Evolutionary conservation across 139 green algal species (phyloP).

Genomic region (Tetradesmus lagerheimii): DNA sequence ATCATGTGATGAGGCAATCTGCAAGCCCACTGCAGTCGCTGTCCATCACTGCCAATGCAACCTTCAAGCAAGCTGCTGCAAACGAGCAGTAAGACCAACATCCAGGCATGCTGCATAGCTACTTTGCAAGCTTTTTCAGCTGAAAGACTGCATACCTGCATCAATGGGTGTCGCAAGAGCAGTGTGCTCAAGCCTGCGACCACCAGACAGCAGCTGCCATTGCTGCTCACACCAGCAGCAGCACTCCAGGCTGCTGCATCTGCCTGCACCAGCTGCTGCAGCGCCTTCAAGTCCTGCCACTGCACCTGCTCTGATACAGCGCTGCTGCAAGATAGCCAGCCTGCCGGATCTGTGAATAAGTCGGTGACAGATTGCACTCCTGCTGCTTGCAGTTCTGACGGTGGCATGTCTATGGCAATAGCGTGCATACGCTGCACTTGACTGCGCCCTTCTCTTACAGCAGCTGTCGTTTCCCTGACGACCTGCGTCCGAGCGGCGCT

Average conservation of each 20-base stretch:
- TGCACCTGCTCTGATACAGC: background rate
- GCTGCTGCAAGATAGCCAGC: conserved; percentile 14
- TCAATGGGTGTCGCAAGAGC: conserved; percentile 19
- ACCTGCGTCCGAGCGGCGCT: conserved; percentile 1
- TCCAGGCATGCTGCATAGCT: too few relatives aligned
- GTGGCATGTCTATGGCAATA: conserved; percentile 14
- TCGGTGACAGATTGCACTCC: conserved; percentile 29
- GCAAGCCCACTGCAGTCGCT: background rate
- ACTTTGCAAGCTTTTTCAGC: too few relatives aligned
- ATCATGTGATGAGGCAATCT: background rate
- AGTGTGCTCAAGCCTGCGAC: conserved; percentile 25
- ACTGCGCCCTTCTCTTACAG: conserved; percentile 7
- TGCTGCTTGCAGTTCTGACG: conserved; percentile 19
- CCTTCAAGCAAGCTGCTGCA: too few relatives aligned
- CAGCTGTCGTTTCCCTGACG: background rate
- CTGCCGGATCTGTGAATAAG: conserved; percentile 41
- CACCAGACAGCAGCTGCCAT: conserved; percentile 29
- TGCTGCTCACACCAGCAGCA: background rate
- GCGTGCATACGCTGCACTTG: conserved; percentile 30
- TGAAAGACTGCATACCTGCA: background rate
- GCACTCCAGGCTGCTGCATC: background rate
- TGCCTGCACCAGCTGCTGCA: conserved; percentile 29
- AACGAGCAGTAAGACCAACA: too few relatives aligned
- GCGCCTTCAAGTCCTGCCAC: conserved; percentile 2
- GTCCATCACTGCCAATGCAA: too few relatives aligned